A percentile compares a stretch with the other conserved stretches of the same genome.
phyloP scores from a whole-genome alignment of 257 asterid species.

The Hygrophila difformis region DNA sequence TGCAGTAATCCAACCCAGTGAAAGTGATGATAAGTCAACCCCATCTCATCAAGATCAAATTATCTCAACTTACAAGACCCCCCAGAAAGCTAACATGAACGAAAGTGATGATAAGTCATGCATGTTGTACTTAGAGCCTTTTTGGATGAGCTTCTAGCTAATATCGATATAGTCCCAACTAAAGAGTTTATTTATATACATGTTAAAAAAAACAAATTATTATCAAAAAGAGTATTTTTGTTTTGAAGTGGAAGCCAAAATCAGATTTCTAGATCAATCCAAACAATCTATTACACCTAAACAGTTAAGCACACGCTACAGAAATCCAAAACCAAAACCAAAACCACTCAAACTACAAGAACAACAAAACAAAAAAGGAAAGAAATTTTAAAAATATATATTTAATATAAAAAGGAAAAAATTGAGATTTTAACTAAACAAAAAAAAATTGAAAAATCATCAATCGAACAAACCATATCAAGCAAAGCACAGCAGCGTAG shows the following conservation, averaged over 20 bases:
- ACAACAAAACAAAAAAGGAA: neutral
- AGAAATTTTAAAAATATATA: neutral
- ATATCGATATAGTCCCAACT: no score
- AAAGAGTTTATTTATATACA: no score
- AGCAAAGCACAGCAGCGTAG: slow-evolving; percentile 13
- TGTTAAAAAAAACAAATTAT: no score
- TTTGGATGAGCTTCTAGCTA: no score
- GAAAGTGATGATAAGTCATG: no score
- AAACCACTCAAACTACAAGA: neutral
- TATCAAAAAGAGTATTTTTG: no score
- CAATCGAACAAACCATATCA: neutral
- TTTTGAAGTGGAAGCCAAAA: no score
- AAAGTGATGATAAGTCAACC: no score
- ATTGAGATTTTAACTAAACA: neutral
- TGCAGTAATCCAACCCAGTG: neutral
- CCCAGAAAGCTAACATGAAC: neutral
- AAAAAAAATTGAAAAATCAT: neutral
- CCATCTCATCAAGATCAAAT: no score
- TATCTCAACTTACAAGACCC: neutral
- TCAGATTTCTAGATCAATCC: no score
- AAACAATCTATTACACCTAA: no score
- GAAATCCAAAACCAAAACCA: slow-evolving; percentile 7
- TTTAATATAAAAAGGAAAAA: neutral
- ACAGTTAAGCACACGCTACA: neutral
- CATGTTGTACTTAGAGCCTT: no score